Percentiles rank a stretch among this genome's conserved stretches.
Conservation (phyloP, 108 stramenopile species). For the Epipyxis sp. region DNA sequence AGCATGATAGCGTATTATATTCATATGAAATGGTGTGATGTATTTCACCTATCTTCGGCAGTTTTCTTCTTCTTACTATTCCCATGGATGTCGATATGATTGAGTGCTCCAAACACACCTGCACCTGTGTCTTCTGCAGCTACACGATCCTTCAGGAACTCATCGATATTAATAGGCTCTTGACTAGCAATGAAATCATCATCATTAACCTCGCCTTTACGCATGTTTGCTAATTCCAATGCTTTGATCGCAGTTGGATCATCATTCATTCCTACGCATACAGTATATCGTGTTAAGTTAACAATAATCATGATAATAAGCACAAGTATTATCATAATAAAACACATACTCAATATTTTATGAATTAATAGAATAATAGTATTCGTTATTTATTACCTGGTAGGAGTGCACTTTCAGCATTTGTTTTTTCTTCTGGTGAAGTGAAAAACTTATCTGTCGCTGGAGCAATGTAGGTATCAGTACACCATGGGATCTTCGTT, state of each 20-base stretch:
- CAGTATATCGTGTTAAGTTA: too few species aligned
- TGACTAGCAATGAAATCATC: not conserved
- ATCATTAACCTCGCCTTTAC: not conserved
- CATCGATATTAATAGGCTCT: not conserved
- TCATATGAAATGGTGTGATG: too few species aligned
- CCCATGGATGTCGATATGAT: slow-evolving; percentile 39
- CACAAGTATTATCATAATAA: too few species aligned
- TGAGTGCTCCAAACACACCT: slow-evolving; percentile 53
- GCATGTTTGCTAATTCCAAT: not conserved
- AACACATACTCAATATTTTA: too few species aligned
- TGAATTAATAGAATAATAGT: too few species aligned
- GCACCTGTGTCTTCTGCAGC: slow-evolving; percentile 46
- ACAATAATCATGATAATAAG: too few species aligned
- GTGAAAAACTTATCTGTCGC: not conserved
- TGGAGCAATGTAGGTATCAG: slow-evolving; percentile 25
- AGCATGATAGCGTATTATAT: too few species aligned
- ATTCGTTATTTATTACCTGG: not conserved
- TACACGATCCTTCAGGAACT: slow-evolving; percentile 4
- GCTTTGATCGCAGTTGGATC: not conserved
- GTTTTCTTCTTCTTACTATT: not conserved
- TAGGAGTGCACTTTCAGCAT: not conserved
- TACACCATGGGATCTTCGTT: slow-evolving; percentile 40
- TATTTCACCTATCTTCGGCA: too few species aligned
- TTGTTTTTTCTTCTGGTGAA: not conserved
- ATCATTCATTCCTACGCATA: too few species aligned